Evolutionary conservation across 2,329 filamentous ascomycete species (phyloP).

Genomic region (Lasiodiplodia theobromae): DNA sequence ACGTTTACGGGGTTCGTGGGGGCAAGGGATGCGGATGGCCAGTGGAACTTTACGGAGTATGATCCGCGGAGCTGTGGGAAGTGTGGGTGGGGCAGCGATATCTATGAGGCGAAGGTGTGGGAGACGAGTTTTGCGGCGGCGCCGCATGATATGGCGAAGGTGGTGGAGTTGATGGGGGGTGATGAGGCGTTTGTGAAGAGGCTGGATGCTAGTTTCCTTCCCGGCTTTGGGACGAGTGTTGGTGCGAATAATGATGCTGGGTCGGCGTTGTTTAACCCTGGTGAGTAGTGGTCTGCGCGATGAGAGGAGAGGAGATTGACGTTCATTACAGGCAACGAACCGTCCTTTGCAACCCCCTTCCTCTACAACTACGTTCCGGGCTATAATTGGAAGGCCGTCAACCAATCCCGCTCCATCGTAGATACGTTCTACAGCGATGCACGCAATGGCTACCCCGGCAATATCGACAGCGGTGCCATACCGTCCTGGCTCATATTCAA

Average conservation of each 20-base stretch:
- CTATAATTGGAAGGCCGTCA: constrained; percentile 39
- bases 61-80: constrained; percentile 52
- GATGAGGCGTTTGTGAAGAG: constrained; percentile 46
- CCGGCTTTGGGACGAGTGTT: constrained; percentile 44
- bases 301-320: background rate
- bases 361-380: constrained; percentile 49
- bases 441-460: constrained; percentile 53
- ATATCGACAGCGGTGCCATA: constrained; percentile 56
- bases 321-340: constrained; percentile 44
- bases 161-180: constrained; percentile 55
- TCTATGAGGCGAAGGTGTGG: constrained; percentile 48
- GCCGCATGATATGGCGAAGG: constrained; percentile 51
- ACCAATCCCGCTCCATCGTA: constrained; percentile 39
- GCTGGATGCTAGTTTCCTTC: constrained; percentile 51
- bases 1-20: constrained; percentile 44
- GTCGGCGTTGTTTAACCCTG: constrained; percentile 35
- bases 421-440: constrained; percentile 52
- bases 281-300: background rate
- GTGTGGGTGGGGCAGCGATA: constrained; percentile 51
- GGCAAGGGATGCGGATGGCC: constrained; percentile 37
- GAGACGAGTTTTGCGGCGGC: constrained; percentile 53
- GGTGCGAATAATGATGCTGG: constrained; percentile 41
- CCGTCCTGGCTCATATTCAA: constrained; percentile 61
- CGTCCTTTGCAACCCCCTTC: constrained; percentile 50
- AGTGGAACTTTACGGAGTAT: constrained; percentile 44